A percentile compares a stretch with the other conserved stretches of the same genome.
These are phyloP conservation scores for Mortierella claussenii DNA, from an alignment of 192 early-diverging fungal species.

Conservation along the genomic window DNA sequence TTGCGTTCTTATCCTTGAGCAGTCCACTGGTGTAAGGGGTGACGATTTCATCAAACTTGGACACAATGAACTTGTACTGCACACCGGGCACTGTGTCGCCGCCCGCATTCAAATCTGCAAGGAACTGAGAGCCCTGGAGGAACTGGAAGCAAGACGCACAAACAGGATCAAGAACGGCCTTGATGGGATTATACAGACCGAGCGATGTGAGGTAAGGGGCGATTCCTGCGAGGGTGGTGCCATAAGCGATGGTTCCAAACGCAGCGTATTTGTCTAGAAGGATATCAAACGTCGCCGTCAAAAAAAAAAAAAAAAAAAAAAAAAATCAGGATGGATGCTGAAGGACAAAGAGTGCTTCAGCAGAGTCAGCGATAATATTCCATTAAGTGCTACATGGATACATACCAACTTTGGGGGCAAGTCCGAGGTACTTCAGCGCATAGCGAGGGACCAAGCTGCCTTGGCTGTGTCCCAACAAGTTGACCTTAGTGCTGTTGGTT, in stretches of 20 bases:
- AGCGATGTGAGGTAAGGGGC: conserved; percentile 19
- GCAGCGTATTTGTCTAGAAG: conserved; percentile 34
- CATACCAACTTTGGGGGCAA: conserved; percentile 38
- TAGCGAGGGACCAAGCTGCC: conserved; percentile 43
- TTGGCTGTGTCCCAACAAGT: conserved; percentile 39
- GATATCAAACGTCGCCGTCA: background rate
- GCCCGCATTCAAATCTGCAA: conserved; percentile 29
- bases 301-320: background rate
- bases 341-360: background rate
- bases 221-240: conserved; percentile 21
- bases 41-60: conserved; percentile 34
- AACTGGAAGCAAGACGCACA: conserved; percentile 47
- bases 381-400: background rate
- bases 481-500: conserved; percentile 42
- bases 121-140: conserved; percentile 17
- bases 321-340: background rate
- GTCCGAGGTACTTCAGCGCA: conserved; percentile 34
- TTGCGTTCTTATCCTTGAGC: conserved; percentile 30
- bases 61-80: conserved; percentile 36
- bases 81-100: conserved; percentile 51
- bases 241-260: conserved; percentile 43
- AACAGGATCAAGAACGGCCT: conserved; percentile 30
- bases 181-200: conserved; percentile 24
- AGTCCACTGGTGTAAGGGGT: conserved; percentile 42
- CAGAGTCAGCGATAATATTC: background rate